Percentiles rank a stretch among this genome's conserved stretches.
phyloP scores from a whole-genome alignment of 2,329 filamentous ascomycete genomes.

The Monascus ruber region DNA sequence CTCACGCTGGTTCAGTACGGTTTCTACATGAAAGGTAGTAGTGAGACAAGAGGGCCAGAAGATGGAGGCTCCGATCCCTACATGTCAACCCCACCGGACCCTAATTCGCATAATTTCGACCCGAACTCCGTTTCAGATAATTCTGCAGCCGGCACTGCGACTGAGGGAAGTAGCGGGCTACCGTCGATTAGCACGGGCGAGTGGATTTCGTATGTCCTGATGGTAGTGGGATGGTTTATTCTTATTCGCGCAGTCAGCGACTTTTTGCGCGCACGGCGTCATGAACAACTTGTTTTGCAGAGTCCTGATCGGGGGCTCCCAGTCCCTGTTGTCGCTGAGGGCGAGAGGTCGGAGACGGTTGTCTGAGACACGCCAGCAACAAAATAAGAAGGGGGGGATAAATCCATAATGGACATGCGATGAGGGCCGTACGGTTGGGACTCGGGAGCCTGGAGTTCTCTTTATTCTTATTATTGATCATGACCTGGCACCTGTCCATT shows the following conservation, averaged over 20 bases:
- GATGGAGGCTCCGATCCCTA: conserved; percentile 28
- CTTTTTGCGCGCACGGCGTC: conserved; percentile 73
- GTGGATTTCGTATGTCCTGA: conserved; percentile 83
- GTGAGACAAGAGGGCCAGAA: conserved; percentile 28
- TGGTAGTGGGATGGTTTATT: conserved; percentile 98
- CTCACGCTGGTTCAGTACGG: conserved; percentile 94
- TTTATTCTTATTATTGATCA: conserved; percentile 1
- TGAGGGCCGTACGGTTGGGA: neutral
- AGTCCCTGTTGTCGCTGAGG: conserved; percentile 75
- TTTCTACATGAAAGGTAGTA: conserved; percentile 75
- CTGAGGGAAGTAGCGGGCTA: conserved; percentile 12
- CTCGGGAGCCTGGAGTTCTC: conserved; percentile 2
- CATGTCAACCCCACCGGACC: conserved; percentile 60
- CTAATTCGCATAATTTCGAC: conserved; percentile 83
- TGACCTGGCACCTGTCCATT: conserved; percentile 3
- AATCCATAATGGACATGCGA: too few relatives aligned
- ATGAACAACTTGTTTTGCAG: conserved; percentile 86
- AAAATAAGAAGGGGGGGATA: neutral
- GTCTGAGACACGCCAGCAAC: conserved; percentile 40
- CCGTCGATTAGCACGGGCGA: conserved; percentile 61
- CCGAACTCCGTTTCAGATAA: conserved; percentile 52
- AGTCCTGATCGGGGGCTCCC: conserved; percentile 81
- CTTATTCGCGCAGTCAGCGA: conserved; percentile 88
- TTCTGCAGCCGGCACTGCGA: conserved; percentile 15
- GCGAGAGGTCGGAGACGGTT: conserved; percentile 66